Conservation (phyloP, 1,284 basidiomycete species). For the Leccinum solheimii region DNA sequence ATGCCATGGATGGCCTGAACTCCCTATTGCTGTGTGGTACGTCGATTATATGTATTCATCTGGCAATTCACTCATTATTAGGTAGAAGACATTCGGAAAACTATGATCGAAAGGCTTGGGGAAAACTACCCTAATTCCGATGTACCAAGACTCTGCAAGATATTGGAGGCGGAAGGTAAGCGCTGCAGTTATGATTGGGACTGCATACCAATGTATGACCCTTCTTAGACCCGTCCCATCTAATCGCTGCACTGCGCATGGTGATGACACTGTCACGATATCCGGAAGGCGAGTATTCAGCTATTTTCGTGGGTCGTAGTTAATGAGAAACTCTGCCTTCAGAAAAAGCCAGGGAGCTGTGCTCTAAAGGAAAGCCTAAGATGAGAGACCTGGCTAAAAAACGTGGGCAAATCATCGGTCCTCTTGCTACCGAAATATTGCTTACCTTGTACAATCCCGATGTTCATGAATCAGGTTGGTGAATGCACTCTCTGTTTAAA, state of each 20-base stretch:
- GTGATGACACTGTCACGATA: conserved; percentile 19
- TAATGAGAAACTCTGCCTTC: not conserved
- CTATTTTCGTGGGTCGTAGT: not conserved
- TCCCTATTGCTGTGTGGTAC: conserved; percentile 18
- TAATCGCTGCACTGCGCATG: conserved; percentile 21
- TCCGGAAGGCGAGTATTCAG: conserved; percentile 10
- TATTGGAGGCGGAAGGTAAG: conserved; percentile 17
- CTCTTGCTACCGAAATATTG: conserved; percentile 21
- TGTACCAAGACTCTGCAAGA: conserved; percentile 16
- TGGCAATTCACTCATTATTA: not conserved
- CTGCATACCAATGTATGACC: not conserved
- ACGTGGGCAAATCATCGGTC: conserved; percentile 13
- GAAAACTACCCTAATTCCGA: not conserved
- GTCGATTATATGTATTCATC: not conserved
- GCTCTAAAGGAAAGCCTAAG: conserved; percentile 3
- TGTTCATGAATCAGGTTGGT: not conserved
- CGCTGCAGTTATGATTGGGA: not conserved
- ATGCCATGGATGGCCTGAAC: conserved; percentile 26
- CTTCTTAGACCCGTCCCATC: conserved; percentile 8
- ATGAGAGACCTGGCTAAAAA: conserved; percentile 20
- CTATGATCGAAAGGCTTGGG: conserved; percentile 14
- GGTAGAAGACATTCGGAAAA: conserved; percentile 12
- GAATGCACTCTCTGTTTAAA: not conserved
- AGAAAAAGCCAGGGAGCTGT: conserved; percentile 6
- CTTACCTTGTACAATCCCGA: conserved; percentile 14